Base-by-base conservation (phyloP, 2,329 filamentous ascomycete species). In the Penicillium thymicola region DNA sequence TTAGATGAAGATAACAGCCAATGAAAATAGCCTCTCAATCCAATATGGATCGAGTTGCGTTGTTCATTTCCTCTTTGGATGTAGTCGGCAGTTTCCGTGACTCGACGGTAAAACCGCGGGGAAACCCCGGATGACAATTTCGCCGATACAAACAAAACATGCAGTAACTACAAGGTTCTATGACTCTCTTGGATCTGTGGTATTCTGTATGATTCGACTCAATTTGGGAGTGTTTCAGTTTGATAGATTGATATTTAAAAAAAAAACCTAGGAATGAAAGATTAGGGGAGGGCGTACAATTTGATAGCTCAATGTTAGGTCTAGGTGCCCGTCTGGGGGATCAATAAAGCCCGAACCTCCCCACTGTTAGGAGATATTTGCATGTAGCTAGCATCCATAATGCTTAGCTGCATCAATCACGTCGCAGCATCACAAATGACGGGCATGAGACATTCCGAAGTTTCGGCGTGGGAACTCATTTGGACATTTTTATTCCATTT, bases 91-190 rank as follows among this genome's bases (percentile, higher is more conserved):
- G 52, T 51, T 38, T 30, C 14, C 52, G 13, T 36, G 32, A 55
- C n/a, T 14, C 25, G 27, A 36, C 53, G 53, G 53, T 18, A 45
- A 55, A 55, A 55, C 53, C 23, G 7, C 53, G 53, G 53, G 30
- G 53, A 55, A 55, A 51, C 40, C 38, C 53, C 53, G 53, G 52
- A 8, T 51, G 13, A 18, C 38, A 21, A 9, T 37, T 55, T 55
- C 45, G 40, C 46, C 38, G 52, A 44, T 38, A 27, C 14, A 32
- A 43, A 27, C 23, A 43, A n/a, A n/a, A 11, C 9, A n/a, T 7
- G 16, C 6, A 34, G 32, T 2, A n/a, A n/a, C n/a, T 34, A 16
- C 32, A 34, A 34, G 14, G 32, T 34, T 34, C 32, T 34, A 16
- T 34, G 32, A n/a, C 16, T 16, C 34, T 36, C 34, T 36, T 36